Conservation (phyloP, 1,139 yeast species). For the Blastobotrys proliferans region DNA sequence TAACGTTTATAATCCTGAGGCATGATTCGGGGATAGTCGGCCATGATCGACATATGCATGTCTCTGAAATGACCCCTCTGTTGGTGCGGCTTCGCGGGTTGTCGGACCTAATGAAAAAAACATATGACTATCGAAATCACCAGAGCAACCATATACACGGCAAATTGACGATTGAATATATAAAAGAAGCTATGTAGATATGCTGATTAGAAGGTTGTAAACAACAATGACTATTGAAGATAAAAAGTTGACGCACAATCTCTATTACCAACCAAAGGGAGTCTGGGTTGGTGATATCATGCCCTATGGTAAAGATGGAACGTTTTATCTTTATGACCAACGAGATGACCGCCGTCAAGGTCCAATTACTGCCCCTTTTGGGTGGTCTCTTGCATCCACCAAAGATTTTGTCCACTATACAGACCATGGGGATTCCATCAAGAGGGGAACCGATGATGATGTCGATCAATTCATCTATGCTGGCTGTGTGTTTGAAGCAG, state of each 20-base stretch:
- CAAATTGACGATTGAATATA: no score
- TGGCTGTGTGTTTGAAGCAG: conserved; percentile 13
- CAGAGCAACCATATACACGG: no score
- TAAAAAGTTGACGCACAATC: conserved; percentile 4
- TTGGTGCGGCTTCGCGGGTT: no score
- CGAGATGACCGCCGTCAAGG: conserved; percentile 15
- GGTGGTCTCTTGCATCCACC: conserved; percentile 14
- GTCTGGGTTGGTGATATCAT: conserved; percentile 14
- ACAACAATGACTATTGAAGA: not conserved
- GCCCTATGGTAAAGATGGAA: conserved; percentile 15
- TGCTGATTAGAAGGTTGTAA: no score
- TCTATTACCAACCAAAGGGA: conserved; percentile 14
- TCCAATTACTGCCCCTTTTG: conserved; percentile 14
- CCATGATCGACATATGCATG: no score
- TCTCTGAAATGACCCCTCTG: no score
- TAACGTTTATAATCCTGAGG: no score
- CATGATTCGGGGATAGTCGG: no score
- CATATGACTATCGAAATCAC: no score
- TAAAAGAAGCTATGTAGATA: no score
- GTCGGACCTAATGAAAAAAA: no score
- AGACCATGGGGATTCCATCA: conserved; percentile 13
- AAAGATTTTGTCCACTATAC: conserved; percentile 13
- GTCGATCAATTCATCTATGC: conserved; percentile 14
- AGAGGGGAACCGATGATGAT: conserved; percentile 13
- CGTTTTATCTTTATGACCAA: conserved; percentile 14